A percentile compares a stretch with the other conserved stretches of the same genome.
Evolutionary conservation across 306 rosid species (phyloP).

Genomic region (Quercus ilex): DNA sequence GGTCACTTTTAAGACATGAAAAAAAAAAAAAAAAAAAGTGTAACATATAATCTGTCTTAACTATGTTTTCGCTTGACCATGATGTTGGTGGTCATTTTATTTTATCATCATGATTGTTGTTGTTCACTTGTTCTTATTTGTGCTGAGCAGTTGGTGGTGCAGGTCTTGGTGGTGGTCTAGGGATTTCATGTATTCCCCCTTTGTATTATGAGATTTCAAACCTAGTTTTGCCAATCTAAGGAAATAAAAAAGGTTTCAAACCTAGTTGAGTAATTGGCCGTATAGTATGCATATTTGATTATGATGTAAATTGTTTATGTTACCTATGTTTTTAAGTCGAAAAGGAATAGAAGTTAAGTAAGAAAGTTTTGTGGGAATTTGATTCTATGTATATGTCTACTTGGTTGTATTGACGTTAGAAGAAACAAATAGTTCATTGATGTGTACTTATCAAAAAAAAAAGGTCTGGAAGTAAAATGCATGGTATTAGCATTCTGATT

Average conservation of each 20-base stretch:
- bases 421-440: not conserved
- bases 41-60: not conserved
- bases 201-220: no score
- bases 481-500: not conserved
- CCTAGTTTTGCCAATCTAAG: no score
- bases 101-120: not conserved
- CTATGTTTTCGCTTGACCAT: not conserved
- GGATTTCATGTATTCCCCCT: no score
- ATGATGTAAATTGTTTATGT: no score
- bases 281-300: no score
- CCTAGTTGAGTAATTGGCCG: no score
- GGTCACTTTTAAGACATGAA: not conserved
- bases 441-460: not conserved
- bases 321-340: no score
- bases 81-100: not conserved
- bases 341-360: no score
- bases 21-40: fast-evolving
- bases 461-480: not conserved
- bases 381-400: not conserved
- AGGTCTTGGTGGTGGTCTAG: no score
- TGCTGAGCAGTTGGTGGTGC: not conserved
- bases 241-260: no score
- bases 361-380: no score
- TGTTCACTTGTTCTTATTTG: not conserved
- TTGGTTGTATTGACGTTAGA: not conserved